Percentiles rank a stretch among this genome's conserved stretches.
Evolutionary conservation across 768 basidiomycete species (phyloP).

Genomic region (Baorangia bicolor): DNA sequence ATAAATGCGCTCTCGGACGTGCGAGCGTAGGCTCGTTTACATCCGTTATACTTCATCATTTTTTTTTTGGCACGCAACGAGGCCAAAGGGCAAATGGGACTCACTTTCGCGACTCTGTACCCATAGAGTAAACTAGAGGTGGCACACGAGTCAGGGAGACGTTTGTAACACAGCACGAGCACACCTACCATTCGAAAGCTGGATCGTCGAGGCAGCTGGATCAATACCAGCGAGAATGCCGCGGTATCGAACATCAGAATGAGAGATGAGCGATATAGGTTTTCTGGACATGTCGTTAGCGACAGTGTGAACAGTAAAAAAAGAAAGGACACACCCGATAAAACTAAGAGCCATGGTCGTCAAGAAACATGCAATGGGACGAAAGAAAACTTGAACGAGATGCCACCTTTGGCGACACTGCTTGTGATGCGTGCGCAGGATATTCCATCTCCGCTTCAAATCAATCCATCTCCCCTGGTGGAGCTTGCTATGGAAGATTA

Average conservation of each 20-base stretch:
- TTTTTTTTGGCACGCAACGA: neutral
- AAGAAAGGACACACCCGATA: conserved; percentile 53
- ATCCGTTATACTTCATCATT: conserved; percentile 42
- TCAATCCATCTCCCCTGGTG: neutral
- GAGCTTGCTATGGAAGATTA: neutral
- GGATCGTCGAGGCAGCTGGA: conserved; percentile 81
- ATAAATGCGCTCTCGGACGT: conserved; percentile 44
- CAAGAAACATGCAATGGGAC: conserved; percentile 7
- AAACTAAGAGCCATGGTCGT: conserved; percentile 68
- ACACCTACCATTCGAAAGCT: conserved; percentile 74
- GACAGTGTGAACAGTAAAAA: neutral
- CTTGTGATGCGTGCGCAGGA: conserved; percentile 1
- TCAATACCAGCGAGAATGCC: conserved; percentile 88
- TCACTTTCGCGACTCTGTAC: conserved; percentile 81
- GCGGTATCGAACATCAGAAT: conserved; percentile 88
- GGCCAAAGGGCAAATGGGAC: conserved; percentile 17
- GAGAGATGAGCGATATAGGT: conserved; percentile 86
- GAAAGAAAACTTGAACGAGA: conserved; percentile 21
- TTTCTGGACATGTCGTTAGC: conserved; percentile 50
- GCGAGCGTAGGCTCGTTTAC: conserved; percentile 37
- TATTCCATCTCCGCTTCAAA: conserved; percentile 33
- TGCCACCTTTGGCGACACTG: conserved; percentile 13
- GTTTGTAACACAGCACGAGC: neutral
- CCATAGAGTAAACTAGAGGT: conserved; percentile 76
- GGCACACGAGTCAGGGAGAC: neutral